A percentile compares a stretch with the other conserved stretches of the same genome.
These are phyloP conservation scores for Rhodotorula sp. DNA, from an alignment of 1,284 basidiomycete species.

Conservation along the genomic window DNA sequence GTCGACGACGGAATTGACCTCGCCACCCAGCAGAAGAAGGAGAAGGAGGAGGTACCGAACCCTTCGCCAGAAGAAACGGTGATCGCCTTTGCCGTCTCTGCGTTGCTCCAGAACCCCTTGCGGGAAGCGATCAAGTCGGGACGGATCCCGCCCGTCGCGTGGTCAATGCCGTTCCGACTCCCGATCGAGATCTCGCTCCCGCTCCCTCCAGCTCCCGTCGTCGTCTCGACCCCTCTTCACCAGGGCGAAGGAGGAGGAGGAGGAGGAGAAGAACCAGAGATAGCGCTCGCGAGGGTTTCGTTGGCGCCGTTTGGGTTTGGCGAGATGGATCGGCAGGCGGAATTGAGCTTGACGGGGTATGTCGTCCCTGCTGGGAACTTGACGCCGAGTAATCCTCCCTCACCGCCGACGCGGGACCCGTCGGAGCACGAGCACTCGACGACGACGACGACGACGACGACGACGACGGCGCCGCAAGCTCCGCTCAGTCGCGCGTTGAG, in stretches of 20 bases:
- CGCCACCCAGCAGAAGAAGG: neutral
- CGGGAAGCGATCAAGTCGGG: conserved; percentile 11
- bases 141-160: conserved; percentile 18
- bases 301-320: conserved; percentile 38
- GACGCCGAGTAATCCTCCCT: neutral
- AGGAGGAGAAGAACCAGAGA: neutral
- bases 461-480: neutral
- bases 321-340: conserved; percentile 11
- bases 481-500: conserved; percentile 33
- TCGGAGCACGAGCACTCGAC: neutral
- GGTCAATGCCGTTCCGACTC: conserved; percentile 35
- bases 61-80: conserved; percentile 7
- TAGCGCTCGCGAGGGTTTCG: conserved; percentile 37
- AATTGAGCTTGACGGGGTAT: conserved; percentile 32
- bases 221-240: neutral
- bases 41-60: neutral
- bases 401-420: neutral
- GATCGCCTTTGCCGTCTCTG: conserved; percentile 23
- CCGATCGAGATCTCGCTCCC: conserved; percentile 32
- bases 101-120: conserved; percentile 27
- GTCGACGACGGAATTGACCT: neutral
- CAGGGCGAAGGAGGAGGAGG: neutral
- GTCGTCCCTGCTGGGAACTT: conserved; percentile 36
- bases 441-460: neutral
- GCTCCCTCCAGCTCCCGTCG: conserved; percentile 1